Base-by-base conservation (phyloP, 345 rosid species). In the Excoecaria agallocha region DNA sequence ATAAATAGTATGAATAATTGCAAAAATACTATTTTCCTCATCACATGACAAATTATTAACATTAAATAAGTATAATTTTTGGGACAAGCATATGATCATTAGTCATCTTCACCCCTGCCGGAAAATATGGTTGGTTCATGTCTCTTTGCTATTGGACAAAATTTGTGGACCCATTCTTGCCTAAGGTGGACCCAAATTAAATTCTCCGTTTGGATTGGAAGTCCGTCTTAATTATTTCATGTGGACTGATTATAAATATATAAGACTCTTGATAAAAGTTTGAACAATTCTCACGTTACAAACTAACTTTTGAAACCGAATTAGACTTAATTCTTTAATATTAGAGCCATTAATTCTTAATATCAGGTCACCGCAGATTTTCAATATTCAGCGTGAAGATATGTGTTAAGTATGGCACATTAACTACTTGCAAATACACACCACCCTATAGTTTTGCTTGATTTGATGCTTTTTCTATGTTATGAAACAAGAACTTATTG, bases 111-210 rank as follows among this genome's bases (percentile, higher is more conserved):
- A 9, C 52, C 43, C 12, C 68, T 19, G 58, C 75, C 2, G 8
- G 25, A 59, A 16, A 58, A 58, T 46, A 48, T 71, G 74, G 54
- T 46, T 30, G 13, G 0, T 55, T 66, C 25, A 65, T 65, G 77
- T 66, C 71, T 16, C 65, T 74, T 46, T 4, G 45, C 63, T 12
- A 38, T 8, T 10, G 19, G 71, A 65, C 77, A 65, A 58, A 39
- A 25, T 12, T 22, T 9, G 55, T 17, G 70, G 65, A 66, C 71
- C 71, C 46, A 52, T n/a, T 39, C 61, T n/a, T n/a, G 46, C 59
- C 57, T 71, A 6, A 58, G 8, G 39, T 43, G 50, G 38, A 41
- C 63, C 63, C 22, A 12, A 52, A 17, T 50, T 3, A 0, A 50
- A 12, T 50, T 10, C n/a, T n/a, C n/a, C n/a, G n/a, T n/a, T n/a